Conservation (phyloP, 805 yeast species). For the Candida nonsorbophila region DNA sequence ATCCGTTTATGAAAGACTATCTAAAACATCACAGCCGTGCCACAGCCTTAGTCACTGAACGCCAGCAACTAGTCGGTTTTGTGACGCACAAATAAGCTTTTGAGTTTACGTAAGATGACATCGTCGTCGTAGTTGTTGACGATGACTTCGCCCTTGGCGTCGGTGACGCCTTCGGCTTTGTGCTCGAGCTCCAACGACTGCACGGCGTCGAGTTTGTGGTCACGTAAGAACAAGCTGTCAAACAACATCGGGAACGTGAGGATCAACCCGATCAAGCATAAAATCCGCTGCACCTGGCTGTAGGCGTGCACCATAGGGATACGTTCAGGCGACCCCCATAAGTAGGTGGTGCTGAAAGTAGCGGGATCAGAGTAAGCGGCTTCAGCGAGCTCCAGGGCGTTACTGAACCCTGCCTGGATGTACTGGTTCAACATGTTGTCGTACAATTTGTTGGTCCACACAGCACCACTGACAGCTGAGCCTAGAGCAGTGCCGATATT, state of each 20-base stretch:
- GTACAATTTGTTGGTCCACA: constrained; percentile 62
- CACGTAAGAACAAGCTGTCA: constrained; percentile 46
- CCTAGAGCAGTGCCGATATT: constrained; percentile 65
- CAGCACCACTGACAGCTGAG: constrained; percentile 59
- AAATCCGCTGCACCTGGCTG: constrained; percentile 52
- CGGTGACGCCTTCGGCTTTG: constrained; percentile 13
- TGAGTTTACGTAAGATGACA: constrained; percentile 9
- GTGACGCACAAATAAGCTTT: constrained; percentile 7
- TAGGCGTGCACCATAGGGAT: constrained; percentile 53
- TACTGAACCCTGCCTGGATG: constrained; percentile 17
- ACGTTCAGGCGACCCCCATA: constrained; percentile 65
- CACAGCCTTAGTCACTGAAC: too few relatives aligned
- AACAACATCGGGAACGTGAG: constrained; percentile 50
- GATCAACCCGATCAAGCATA: constrained; percentile 51
- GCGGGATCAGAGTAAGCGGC: constrained; percentile 41
- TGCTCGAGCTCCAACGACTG: constrained; percentile 20
- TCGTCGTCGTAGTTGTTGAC: constrained; percentile 23
- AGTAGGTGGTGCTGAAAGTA: constrained; percentile 38
- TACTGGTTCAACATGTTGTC: constrained; percentile 30
- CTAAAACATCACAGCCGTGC: too few relatives aligned
- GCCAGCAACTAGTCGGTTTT: too few relatives aligned
- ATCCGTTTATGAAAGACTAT: too few relatives aligned
- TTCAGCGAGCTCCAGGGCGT: constrained; percentile 15
- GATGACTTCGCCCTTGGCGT: constrained; percentile 12
- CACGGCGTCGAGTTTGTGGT: constrained; percentile 39